A percentile compares a stretch with the other conserved stretches of the same genome.
These are phyloP conservation scores for Taiozyma sp. DNA, from an alignment of 1,139 yeast species.

Conservation along the genomic window DNA sequence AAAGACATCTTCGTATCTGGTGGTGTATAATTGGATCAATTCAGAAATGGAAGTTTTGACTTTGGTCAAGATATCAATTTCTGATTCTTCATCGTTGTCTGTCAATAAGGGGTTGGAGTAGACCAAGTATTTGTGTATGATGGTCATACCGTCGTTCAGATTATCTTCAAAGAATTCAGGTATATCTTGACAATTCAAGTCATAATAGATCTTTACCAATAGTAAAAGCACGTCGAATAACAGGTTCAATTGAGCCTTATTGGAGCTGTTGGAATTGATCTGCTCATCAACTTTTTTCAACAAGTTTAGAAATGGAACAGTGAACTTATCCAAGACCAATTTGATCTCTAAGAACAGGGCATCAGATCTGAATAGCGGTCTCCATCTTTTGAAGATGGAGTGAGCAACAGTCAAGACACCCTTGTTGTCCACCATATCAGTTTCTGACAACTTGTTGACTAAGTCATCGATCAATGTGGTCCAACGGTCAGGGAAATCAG, in stretches of 20 bases:
- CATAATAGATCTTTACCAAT: constrained; percentile 79
- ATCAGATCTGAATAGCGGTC: constrained; percentile 90
- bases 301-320: constrained; percentile 71
- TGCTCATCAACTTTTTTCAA: constrained; percentile 62
- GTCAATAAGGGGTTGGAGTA: constrained; percentile 52
- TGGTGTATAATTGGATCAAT: constrained; percentile 77
- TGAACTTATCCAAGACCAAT: constrained; percentile 79
- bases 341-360: constrained; percentile 85
- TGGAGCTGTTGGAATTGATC: constrained; percentile 44
- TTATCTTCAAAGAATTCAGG: constrained; percentile 98
- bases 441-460: constrained; percentile 51
- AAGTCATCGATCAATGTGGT: constrained; percentile 70
- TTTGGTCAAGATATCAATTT: constrained; percentile 64
- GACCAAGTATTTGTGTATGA: constrained; percentile 74
- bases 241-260: constrained; percentile 44
- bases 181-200: constrained; percentile 94
- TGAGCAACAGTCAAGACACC: constrained; percentile 92
- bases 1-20: constrained; percentile 90
- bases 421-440: constrained; percentile 70
- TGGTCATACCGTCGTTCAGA: constrained; percentile 68
- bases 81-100: constrained; percentile 62
- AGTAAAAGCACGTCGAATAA: constrained; percentile 70
- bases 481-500: constrained; percentile 95
- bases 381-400: constrained; percentile 94
- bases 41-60: constrained; percentile 85